Evolutionary conservation across 805 yeast species (phyloP).

Genomic region (Blastobotrys attinorum): DNA sequence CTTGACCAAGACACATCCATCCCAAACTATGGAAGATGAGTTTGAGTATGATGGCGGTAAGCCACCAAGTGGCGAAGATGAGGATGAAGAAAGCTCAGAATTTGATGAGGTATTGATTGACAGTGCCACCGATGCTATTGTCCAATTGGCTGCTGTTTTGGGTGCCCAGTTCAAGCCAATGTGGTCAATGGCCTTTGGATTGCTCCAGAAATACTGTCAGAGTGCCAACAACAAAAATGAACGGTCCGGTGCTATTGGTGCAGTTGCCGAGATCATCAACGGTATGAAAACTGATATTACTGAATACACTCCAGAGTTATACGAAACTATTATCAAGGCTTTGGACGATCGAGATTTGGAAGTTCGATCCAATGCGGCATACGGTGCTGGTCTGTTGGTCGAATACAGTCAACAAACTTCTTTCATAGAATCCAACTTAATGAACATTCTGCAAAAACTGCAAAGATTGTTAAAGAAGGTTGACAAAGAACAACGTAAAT

Average conservation of each 20-base stretch:
- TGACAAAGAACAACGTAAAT: constrained; percentile 47
- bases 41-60: constrained; percentile 47
- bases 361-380: constrained; percentile 92
- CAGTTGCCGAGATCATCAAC: constrained; percentile 78
- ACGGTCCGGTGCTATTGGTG: constrained; percentile 80
- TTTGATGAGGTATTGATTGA: constrained; percentile 68
- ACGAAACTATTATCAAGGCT: constrained; percentile 54
- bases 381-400: constrained; percentile 80
- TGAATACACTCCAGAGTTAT: constrained; percentile 61
- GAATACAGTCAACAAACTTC: constrained; percentile 43
- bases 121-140: constrained; percentile 77
- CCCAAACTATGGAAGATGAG: constrained; percentile 69
- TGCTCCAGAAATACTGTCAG: constrained; percentile 47
- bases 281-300: constrained; percentile 57
- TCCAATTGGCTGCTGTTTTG: constrained; percentile 65
- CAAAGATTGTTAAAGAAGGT: constrained; percentile 72
- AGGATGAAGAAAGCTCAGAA: constrained; percentile 32
- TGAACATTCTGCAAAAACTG: constrained; percentile 56
- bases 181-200: constrained; percentile 63
- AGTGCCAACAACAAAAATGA: constrained; percentile 58
- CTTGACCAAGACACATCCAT: constrained; percentile 74
- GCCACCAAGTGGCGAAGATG: constrained; percentile 44
- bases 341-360: constrained; percentile 73
- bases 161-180: constrained; percentile 70
- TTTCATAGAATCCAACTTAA: constrained; percentile 57